Evolutionary conservation across 164 flowering plant species (phyloP).

Genomic region (Umbilicus rupestris): DNA sequence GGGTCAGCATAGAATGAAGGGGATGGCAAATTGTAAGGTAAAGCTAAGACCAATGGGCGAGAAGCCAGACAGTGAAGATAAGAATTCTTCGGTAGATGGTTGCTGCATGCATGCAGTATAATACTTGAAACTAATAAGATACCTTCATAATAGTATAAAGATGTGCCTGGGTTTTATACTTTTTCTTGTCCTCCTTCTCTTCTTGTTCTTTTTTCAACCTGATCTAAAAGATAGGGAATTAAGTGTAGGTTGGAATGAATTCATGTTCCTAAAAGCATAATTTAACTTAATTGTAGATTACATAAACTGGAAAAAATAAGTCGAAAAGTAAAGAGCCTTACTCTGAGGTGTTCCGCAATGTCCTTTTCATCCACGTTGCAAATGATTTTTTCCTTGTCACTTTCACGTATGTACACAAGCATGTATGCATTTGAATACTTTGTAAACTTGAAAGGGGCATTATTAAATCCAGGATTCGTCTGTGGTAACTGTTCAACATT

Average conservation of each 20-base stretch:
- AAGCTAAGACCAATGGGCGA: background rate
- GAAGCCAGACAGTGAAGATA: background rate
- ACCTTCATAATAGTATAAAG: slow-evolving; percentile 83
- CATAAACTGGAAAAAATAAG: background rate
- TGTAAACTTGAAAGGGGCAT: slow-evolving; percentile 77
- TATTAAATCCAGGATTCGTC: slow-evolving; percentile 81
- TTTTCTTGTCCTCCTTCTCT: slow-evolving; percentile 80
- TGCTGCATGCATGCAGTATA: background rate
- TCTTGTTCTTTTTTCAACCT: slow-evolving; percentile 89
- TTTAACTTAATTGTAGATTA: background rate
- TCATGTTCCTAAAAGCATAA: slow-evolving; percentile 3
- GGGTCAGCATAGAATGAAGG: too few species aligned
- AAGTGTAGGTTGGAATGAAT: slow-evolving; percentile 3
- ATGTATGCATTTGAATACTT: slow-evolving; percentile 92
- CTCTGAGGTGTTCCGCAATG: slow-evolving; percentile 84
- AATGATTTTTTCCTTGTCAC: slow-evolving; percentile 82
- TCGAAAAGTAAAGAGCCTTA: slow-evolving; percentile 16
- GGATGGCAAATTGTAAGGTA: too few species aligned
- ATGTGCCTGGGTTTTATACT: slow-evolving; percentile 80
- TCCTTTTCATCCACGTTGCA: slow-evolving; percentile 86
- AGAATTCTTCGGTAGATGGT: background rate
- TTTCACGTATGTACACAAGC: slow-evolving; percentile 89
- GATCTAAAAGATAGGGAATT: slow-evolving; percentile 31
- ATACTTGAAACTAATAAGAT: background rate
- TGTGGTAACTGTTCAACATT: slow-evolving; percentile 54